Conservation (phyloP, 2,329 filamentous ascomycete species). For the Fusarium sulawesiense region DNA sequence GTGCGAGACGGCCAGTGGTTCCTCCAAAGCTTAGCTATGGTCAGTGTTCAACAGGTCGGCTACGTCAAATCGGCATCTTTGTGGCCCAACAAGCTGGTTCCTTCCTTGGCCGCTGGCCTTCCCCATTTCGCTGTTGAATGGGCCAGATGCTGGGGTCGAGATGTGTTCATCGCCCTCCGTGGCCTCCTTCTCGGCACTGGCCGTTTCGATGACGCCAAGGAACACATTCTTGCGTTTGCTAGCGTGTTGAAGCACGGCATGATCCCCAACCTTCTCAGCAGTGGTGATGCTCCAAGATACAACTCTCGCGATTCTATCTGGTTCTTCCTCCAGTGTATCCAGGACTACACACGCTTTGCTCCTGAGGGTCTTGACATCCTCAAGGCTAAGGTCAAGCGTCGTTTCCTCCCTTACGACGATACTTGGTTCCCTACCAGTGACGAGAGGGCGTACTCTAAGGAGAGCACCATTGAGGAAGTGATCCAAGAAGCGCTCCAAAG, state of each 20-base stretch:
- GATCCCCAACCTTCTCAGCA: constrained; percentile 93
- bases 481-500: constrained; percentile 94
- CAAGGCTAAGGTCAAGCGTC: constrained; percentile 79
- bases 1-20: constrained; percentile 88
- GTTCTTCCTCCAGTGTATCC: constrained; percentile 97
- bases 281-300: constrained; percentile 87
- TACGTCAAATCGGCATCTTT: constrained; percentile 90
- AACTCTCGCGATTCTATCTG: constrained; percentile 97
- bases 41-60: constrained; percentile 91
- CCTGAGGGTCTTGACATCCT: constrained; percentile 81
- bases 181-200: constrained; percentile 93
- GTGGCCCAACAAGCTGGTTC: constrained; percentile 85
- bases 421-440: constrained; percentile 91
- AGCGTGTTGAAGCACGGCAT: constrained; percentile 98
- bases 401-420: constrained; percentile 95
- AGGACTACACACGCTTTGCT: constrained; percentile 87
- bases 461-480: constrained; percentile 86
- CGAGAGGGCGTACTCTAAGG: constrained; percentile 82
- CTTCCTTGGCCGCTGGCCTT: constrained; percentile 89
- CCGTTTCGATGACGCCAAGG: constrained; percentile 86
- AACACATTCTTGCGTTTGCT: constrained; percentile 94
- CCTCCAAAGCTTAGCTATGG: constrained; percentile 86
- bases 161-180: constrained; percentile 95
- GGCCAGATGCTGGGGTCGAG: constrained; percentile 96
- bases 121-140: constrained; percentile 95